These are phyloP conservation scores for Magnolia changhungtana DNA, from an alignment of 164 flowering plant genomes.

Conservation along the genomic window DNA sequence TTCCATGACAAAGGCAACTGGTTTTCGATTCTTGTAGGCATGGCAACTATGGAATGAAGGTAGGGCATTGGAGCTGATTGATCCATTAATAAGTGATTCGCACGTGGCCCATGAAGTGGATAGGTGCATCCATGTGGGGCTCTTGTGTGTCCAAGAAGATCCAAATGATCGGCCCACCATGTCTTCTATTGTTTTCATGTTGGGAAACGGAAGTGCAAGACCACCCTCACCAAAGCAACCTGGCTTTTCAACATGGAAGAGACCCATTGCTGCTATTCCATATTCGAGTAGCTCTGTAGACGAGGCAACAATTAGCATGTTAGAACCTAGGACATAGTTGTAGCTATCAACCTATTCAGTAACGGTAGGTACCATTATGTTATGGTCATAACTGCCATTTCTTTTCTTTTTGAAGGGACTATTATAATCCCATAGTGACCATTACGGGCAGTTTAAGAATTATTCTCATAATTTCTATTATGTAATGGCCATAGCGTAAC, in stretches of 20 bases:
- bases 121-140: slow-evolving; percentile 15
- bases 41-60: slow-evolving; percentile 18
- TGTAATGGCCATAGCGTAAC: no score
- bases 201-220: slow-evolving; percentile 5
- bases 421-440: no score
- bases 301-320: not conserved
- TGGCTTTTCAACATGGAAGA: not conserved
- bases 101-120: not conserved
- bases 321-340: no score
- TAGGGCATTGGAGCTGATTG: slow-evolving; percentile 5
- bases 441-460: no score
- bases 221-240: slow-evolving; percentile 3
- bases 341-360: not conserved
- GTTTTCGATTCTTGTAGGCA: slow-evolving; percentile 1
- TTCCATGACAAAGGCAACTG: no score
- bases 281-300: not conserved
- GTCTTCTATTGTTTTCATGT: slow-evolving; percentile 6
- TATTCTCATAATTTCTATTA: no score
- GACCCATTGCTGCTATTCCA: not conserved
- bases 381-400: no score
- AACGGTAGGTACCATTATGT: no score
- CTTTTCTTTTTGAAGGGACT: no score
- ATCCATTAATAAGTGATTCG: not conserved
- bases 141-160: slow-evolving; percentile 14
- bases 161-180: slow-evolving; percentile 15